Percentiles rank a stretch among this genome's conserved stretches.
These are phyloP conservation scores for Niveomyces coronatus DNA, from an alignment of 2,329 filamentous ascomycete genomes.

Conservation along the genomic window DNA sequence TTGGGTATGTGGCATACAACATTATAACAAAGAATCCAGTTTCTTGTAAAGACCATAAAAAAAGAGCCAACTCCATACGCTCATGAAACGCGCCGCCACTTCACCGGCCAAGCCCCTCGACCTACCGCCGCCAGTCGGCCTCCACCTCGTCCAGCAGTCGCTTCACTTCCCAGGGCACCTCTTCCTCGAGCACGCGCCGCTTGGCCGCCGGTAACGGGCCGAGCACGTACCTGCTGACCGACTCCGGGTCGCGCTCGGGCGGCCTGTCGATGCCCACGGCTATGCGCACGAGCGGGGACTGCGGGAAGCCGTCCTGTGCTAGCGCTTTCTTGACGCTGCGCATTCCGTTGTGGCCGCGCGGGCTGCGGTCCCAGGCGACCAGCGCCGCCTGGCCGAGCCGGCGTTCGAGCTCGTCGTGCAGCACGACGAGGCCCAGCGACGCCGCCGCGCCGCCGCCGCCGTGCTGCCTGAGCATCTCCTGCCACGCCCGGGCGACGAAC, in stretches of 20 bases:
- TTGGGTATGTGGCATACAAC: too few relatives aligned
- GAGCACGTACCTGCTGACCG: constrained; percentile 71
- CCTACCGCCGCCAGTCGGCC: constrained; percentile 24
- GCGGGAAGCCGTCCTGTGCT: constrained; percentile 28
- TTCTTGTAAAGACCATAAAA: too few relatives aligned
- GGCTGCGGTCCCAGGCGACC: constrained; percentile 51
- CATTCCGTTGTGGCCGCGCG: constrained; percentile 65
- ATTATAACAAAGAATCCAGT: too few relatives aligned
- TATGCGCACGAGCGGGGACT: constrained; percentile 46
- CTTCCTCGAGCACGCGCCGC: constrained; percentile 37
- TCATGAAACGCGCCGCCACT: too few relatives aligned
- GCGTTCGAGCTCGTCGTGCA: constrained; percentile 84
- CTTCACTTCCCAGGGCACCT: constrained; percentile 42
- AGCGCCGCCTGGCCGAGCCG: constrained; percentile 57
- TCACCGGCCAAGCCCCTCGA: not conserved
- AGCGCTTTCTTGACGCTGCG: constrained; percentile 52
- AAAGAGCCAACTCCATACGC: too few relatives aligned
- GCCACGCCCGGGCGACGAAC: constrained; percentile 57
- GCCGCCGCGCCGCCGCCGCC: constrained; percentile 17
- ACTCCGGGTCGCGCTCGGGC: constrained; percentile 49
- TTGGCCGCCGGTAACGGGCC: constrained; percentile 49
- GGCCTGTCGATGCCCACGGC: constrained; percentile 86
- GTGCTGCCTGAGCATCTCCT: constrained; percentile 36
- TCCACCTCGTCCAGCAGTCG: constrained; percentile 38
- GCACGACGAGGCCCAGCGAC: constrained; percentile 51